Evolutionary conservation across 805 yeast species (phyloP), one percentile per base, ranked within the genome.

Genomic region (Cyberlindnera amylophila): DNA sequence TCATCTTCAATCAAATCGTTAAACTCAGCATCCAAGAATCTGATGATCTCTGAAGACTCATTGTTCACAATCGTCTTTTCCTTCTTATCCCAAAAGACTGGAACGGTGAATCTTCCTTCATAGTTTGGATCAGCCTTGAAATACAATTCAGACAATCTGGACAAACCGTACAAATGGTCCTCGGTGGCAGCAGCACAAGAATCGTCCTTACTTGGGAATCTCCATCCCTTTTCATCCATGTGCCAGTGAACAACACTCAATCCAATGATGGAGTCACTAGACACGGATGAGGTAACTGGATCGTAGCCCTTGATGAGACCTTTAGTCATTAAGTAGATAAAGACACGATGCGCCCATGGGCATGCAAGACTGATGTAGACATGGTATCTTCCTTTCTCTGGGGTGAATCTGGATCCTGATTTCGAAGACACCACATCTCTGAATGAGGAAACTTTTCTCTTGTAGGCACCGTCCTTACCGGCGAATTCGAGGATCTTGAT

Each of bases 291-390:
- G 2, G 59, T 56, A 26, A 32, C 31, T 21, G 61, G 58, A 38
- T 66, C 58, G 41, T 70, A 71, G 29, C 69, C 57, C 41, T 69
- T 70, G n/a, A 69, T 62, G 38, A 84, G 62, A 1, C 96, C 96
- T 67, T 89, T 88, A 49, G 91, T 68, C 11, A 74, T 64, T 41
- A 96, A 67, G 3, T 82, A 72, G 40, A 88, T 82, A 45, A 90
- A 69, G 0, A 90, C 79, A 49, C 98, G 74, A 59, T 87, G 95
- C 1, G 97, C 97, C 77, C 97, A 91, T 4, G 99, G 98, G 65
- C 99, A 91, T 2, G 96, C 96, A 37, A 73, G 70, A 1, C 93
- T 83, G 10, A 88, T 95, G 55, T 85, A 90, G 42, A 89, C 72
- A 64, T 90, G 96, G 60, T 91, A 91, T 55, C 99, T 74, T 44